Base-by-base conservation (phyloP, 106 monocot species). In the Apostasia ramifera region DNA sequence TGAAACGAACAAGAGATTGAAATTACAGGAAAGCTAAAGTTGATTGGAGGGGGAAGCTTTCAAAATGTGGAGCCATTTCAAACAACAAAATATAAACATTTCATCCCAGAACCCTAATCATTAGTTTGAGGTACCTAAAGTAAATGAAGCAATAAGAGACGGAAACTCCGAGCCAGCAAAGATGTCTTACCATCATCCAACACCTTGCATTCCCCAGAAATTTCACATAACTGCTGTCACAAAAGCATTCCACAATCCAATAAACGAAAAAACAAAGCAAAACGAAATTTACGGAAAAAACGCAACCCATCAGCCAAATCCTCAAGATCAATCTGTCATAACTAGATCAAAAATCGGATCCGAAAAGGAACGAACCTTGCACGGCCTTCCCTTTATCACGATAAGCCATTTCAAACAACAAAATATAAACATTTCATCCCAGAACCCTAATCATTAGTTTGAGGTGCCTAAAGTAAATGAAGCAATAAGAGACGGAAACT, bases 311-410 rank as follows among this genome's bases (percentile, higher is more conserved):
- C 55, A 47, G 39, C 8, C 7, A 15, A 61, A 61, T 38, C 39
- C 0, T n/a, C n/a, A 37, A 61, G 61, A 8, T 26, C 39, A 8
- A 38, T 10, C 9, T 44, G 12, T n/a, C 10, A 66, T 48, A 48
- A 14, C 66, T n/a, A 10, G 26, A 66, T n/a, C 52, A 4, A 6
- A 54, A 55, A 64, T 12, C 43, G 65, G 55, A 60, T 54, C 2
- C 4, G 44, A 73, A 46, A 2, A 57, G 42, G 47, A 12, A 60
- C 8, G 26, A 10, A 82, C 84, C 80, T 84, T 84, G 73, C 84
- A 84, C 10, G 84, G 80, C 41, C 84, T 70, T 37, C 44, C 80
- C 80, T 84, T 84, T 65, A 84, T 84, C 57, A 84, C 84, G 61
- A 84, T 72, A 73, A 80, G 77, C 0, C 84, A 79, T 50, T 77